Base-by-base conservation (phyloP, 306 rosid species). In the Vigna reflexopilosa region DNA sequence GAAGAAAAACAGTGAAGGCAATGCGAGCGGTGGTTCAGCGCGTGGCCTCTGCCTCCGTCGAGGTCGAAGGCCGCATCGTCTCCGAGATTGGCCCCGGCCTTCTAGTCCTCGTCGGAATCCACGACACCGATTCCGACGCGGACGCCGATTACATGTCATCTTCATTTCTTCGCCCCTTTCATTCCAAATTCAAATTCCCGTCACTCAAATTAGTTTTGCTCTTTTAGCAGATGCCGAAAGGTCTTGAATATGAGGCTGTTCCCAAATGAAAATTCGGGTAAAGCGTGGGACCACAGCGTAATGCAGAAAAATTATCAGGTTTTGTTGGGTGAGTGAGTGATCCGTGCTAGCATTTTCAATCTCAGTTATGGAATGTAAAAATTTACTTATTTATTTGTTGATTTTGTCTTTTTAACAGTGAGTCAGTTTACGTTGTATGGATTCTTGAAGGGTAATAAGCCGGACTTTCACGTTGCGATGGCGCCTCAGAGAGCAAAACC, bases 401-500 rank as follows among this genome's bases (percentile, higher is more conserved):
- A 42, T 9, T 42, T 44, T 44, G 2, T 54, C 77, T 66, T 77
- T 87, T 78, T 71, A 69, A 72, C 89, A 94, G 98, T 89, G 85
- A 94, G 98, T 83, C 98, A 94, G 77, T 94, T 94, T 80, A 92
- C 98, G 40, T 77, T 94, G 86, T 92, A 85, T 72, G 98, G 98
- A 77, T 32, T 87, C 77, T 71, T 92, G 82, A 94, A 92, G 87
- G 97, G 97, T 32, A 94, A 94, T 87, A 92, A 94, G 79, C 98
- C 98, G 8, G 98, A 94, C 77, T 94, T 94, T 75, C 98, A 94
- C 48, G 87, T 94, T 22, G 97, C 98, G 1, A 94, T 94, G 98
- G 86, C 92, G 7, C 95, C 98, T 26, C 85, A 89, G 67, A 85
- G 80, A 38, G 97, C 98, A 5, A 93, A 88, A 65, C 91, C 93